Conservation (phyloP, 2,329 filamentous ascomycete species). For the Chaetomiaceae sp. region DNA sequence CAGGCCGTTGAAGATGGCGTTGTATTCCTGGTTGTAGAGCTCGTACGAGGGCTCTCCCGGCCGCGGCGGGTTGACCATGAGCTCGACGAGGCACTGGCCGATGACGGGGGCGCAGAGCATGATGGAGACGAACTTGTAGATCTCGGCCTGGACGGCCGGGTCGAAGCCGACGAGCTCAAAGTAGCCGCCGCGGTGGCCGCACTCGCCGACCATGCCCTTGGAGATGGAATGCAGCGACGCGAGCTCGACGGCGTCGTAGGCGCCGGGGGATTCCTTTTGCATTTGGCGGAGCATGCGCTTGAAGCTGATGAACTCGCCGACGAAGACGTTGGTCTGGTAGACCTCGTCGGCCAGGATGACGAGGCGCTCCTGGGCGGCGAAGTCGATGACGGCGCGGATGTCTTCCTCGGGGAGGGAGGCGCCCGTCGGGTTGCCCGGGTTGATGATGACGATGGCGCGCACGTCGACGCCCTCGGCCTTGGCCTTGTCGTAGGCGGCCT, state of each 20-base stretch:
- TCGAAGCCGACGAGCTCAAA: conserved; percentile 94
- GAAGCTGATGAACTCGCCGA: conserved; percentile 92
- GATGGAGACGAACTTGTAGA: conserved; percentile 99
- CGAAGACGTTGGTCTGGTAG: conserved; percentile 98
- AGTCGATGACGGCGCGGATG: conserved; percentile 78
- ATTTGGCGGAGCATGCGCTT: conserved; percentile 80
- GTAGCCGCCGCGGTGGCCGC: conserved; percentile 94
- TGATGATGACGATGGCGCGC: conserved; percentile 92
- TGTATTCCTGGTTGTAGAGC: conserved; percentile 82
- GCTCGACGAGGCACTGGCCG: conserved; percentile 91
- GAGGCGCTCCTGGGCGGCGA: conserved; percentile 78
- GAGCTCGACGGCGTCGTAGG: conserved; percentile 82
- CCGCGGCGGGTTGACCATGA: conserved; percentile 95
- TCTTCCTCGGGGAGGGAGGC: conserved; percentile 76
- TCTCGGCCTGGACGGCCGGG: conserved; percentile 77
- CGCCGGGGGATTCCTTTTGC: conserved; percentile 68
- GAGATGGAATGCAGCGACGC: conserved; percentile 89
- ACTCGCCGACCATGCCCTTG: conserved; percentile 99
- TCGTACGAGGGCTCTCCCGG: conserved; percentile 78
- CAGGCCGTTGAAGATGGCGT: conserved; percentile 73
- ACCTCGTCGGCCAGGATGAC: conserved; percentile 95
- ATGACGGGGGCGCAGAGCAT: conserved; percentile 93
- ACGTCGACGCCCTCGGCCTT: conserved; percentile 76
- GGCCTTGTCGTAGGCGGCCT: conserved; percentile 67
- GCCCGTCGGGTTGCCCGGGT: conserved; percentile 96